These are phyloP conservation scores for Jackrogersella multiformis DNA, from an alignment of 495 filamentous ascomycete species.

Conservation along the genomic window DNA sequence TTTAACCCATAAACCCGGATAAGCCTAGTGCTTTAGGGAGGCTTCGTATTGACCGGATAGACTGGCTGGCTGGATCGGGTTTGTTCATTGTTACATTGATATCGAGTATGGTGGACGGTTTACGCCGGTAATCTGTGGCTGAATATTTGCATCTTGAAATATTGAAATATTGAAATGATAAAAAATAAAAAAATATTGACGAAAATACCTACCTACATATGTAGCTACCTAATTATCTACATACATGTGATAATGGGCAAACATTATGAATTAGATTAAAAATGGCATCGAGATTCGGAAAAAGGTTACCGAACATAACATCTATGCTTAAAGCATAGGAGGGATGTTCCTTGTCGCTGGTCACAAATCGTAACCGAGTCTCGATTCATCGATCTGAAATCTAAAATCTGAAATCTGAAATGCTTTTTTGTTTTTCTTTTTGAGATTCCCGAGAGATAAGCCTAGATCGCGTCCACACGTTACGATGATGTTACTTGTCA, in stretches of 20 bases:
- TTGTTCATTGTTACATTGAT: slow-evolving; percentile 2
- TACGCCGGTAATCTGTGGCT: background rate
- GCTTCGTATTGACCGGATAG: background rate
- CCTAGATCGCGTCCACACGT: slow-evolving; percentile 20
- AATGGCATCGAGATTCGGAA: slow-evolving; percentile 10
- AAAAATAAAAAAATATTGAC: too few relatives aligned
- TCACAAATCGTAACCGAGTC: slow-evolving; percentile 34
- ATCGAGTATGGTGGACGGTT: slow-evolving; percentile 7
- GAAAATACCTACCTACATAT: too few relatives aligned
- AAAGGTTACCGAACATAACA: background rate
- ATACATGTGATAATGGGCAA: slow-evolving; percentile 26
- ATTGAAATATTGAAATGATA: too few relatives aligned
- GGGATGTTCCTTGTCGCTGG: slow-evolving; percentile 34
- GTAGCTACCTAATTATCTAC: background rate
- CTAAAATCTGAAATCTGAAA: too few relatives aligned
- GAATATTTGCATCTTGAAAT: background rate
- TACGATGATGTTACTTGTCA: slow-evolving; percentile 10
- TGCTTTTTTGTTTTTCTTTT: slow-evolving; percentile 13
- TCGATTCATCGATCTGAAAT: slow-evolving; percentile 37
- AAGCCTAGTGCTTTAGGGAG: background rate
- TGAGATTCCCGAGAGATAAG: slow-evolving; percentile 30
- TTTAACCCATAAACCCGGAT: slow-evolving; percentile 10
- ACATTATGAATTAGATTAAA: slow-evolving; percentile 15
- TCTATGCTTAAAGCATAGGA: background rate
- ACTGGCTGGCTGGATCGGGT: background rate